Percentiles rank a stretch among this genome's conserved stretches.
phyloP scores from a whole-genome alignment of 2,329 filamentous ascomycete species.

The Pseudogymnoascus sp. region DNA sequence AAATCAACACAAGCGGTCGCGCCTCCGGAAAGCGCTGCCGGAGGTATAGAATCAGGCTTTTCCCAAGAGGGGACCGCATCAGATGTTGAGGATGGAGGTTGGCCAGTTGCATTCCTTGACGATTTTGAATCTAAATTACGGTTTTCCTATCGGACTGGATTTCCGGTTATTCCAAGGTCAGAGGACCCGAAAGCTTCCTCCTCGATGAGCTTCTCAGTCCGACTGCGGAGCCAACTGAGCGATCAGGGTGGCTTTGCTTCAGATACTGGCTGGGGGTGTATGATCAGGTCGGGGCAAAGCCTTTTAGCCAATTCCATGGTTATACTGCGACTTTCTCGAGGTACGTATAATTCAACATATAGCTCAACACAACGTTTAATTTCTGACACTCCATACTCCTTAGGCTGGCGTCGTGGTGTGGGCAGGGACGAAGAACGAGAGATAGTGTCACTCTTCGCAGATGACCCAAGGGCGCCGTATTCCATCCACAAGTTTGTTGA shows the following conservation, averaged over 20 bases:
- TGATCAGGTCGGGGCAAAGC: constrained; percentile 95
- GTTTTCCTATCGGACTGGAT: constrained; percentile 93
- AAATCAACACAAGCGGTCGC: constrained; percentile 17
- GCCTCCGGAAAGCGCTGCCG: constrained; percentile 23
- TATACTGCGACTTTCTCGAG: constrained; percentile 67
- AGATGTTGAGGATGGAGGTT: constrained; percentile 41
- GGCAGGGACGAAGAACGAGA: constrained; percentile 53
- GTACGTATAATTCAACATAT: constrained; percentile 36
- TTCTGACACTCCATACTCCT: constrained; percentile 24
- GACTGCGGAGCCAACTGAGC: constrained; percentile 69
- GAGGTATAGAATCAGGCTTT: constrained; percentile 20
- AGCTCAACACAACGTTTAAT: neutral
- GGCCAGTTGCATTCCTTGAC: constrained; percentile 78
- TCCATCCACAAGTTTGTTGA: constrained; percentile 92
- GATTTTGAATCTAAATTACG: constrained; percentile 91
- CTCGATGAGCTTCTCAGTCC: constrained; percentile 73
- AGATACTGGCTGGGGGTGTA: constrained; percentile 96
- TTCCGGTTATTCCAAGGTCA: constrained; percentile 72
- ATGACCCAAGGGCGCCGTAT: constrained; percentile 77
- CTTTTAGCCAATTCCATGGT: constrained; percentile 79
- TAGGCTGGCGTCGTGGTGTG: constrained; percentile 67
- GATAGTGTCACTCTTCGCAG: constrained; percentile 76
- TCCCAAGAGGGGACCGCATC: constrained; percentile 20
- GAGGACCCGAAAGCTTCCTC: constrained; percentile 61
- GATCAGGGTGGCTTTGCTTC: constrained; percentile 80